A percentile compares a stretch with the other conserved stretches of the same genome.
These are phyloP conservation scores for Calonectria montana DNA, from an alignment of 2,329 filamentous ascomycete genomes.

Conservation along the genomic window DNA sequence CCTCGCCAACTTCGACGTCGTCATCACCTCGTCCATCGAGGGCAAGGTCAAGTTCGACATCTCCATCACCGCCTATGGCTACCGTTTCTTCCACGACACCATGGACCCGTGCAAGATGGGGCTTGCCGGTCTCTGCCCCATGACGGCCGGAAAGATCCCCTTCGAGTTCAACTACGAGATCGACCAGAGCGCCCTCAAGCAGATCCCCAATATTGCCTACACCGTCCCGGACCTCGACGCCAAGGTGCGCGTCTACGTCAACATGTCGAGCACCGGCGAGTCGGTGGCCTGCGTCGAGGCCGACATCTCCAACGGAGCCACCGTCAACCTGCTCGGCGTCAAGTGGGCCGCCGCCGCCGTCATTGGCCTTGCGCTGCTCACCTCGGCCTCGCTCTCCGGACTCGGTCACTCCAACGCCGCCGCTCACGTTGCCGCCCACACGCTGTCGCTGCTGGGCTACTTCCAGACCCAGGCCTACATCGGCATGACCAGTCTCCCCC, in stretches of 20 bases:
- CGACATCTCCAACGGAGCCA: slow-evolving; percentile 88
- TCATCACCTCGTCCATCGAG: slow-evolving; percentile 83
- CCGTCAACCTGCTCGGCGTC: slow-evolving; percentile 87
- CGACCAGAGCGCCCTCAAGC: slow-evolving; percentile 62
- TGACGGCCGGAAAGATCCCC: slow-evolving; percentile 85
- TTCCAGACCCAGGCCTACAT: slow-evolving; percentile 95
- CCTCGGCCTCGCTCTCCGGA: slow-evolving; percentile 88
- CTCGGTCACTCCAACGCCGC: slow-evolving; percentile 94
- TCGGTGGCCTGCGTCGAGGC: slow-evolving; percentile 89
- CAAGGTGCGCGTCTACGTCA: slow-evolving; percentile 84
- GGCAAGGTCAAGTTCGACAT: slow-evolving; percentile 85
- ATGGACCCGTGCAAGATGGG: slow-evolving; percentile 80
- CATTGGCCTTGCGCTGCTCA: slow-evolving; percentile 82
- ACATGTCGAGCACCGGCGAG: slow-evolving; percentile 68
- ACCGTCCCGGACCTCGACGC: slow-evolving; percentile 92
- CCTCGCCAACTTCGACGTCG: slow-evolving; percentile 77
- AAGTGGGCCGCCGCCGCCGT: slow-evolving; percentile 92
- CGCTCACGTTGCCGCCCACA: slow-evolving; percentile 92
- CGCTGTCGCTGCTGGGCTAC: slow-evolving; percentile 89
- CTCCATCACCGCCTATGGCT: slow-evolving; percentile 84
- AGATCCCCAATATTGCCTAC: slow-evolving; percentile 87
- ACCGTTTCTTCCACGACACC: slow-evolving; percentile 71
- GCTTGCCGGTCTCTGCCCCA: slow-evolving; percentile 85
- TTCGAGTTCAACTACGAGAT: slow-evolving; percentile 76
- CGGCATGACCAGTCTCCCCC: slow-evolving; percentile 81